Percentiles rank a stretch among this genome's conserved stretches.
These are phyloP conservation scores for Beauveria sp. DNA, from an alignment of 2,329 filamentous ascomycete species.

Conservation along the genomic window DNA sequence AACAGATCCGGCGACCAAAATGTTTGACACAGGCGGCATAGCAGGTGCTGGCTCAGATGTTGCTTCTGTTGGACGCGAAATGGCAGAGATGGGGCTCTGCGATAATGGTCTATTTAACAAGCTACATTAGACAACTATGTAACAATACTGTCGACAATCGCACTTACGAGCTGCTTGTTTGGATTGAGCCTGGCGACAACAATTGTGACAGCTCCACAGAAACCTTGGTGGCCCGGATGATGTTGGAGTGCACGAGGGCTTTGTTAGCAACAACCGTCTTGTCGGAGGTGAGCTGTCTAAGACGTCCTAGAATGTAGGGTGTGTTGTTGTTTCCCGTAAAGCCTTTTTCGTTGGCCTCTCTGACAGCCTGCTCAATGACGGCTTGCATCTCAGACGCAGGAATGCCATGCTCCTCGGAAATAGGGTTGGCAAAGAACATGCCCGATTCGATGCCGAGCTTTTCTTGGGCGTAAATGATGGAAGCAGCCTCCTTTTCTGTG, in stretches of 20 bases:
- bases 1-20: slow-evolving; percentile 86
- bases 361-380: slow-evolving; percentile 60
- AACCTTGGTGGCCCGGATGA: slow-evolving; percentile 46
- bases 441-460: slow-evolving; percentile 67
- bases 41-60: not conserved
- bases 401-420: slow-evolving; percentile 63
- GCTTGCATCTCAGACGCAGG: slow-evolving; percentile 62
- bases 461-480: slow-evolving; percentile 77
- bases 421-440: slow-evolving; percentile 81
- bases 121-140: slow-evolving; percentile 29
- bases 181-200: slow-evolving; percentile 23
- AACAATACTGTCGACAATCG: slow-evolving; percentile 16
- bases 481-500: slow-evolving; percentile 74
- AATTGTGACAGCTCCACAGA: slow-evolving; percentile 45
- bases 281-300: slow-evolving; percentile 68
- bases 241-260: slow-evolving; percentile 48
- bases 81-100: not conserved
- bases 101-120: slow-evolving; percentile 19
- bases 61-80: not conserved
- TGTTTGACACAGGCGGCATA: not conserved
- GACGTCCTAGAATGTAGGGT: slow-evolving; percentile 71
- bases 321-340: slow-evolving; percentile 71
- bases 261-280: slow-evolving; percentile 68
- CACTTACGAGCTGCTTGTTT: slow-evolving; percentile 30
- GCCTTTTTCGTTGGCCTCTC: slow-evolving; percentile 56